These are phyloP conservation scores for Argentina anserina DNA, from an alignment of 306 rosid genomes.

Conservation along the genomic window DNA sequence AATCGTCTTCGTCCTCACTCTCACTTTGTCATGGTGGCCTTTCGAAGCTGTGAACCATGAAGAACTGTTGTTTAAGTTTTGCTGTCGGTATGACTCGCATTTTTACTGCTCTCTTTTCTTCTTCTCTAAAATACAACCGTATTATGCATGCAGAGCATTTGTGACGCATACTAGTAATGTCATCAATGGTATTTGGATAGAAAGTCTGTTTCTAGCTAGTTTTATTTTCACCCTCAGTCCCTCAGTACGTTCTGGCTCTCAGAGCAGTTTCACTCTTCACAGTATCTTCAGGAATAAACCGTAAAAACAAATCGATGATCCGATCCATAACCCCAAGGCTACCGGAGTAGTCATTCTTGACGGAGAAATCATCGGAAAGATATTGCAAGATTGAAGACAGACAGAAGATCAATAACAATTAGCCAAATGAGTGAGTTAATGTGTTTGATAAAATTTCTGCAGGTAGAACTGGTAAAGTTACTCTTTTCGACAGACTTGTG, in stretches of 20 bases:
- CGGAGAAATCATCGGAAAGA: background rate
- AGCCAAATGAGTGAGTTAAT: background rate
- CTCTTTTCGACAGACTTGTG: background rate
- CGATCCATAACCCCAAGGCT: background rate
- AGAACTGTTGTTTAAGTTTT: background rate
- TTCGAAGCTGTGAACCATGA: background rate
- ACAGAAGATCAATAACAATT: background rate
- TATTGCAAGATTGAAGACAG: background rate
- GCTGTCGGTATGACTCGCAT: background rate
- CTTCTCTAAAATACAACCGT: background rate
- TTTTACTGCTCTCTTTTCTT: background rate
- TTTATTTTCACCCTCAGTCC: no score
- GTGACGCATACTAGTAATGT: background rate
- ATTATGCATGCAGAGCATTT: background rate
- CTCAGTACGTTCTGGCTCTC: no score
- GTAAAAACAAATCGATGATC: background rate
- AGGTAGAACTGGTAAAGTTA: background rate
- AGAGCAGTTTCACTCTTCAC: no score
- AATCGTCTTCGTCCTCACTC: background rate
- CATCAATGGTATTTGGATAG: background rate
- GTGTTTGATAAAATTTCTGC: background rate
- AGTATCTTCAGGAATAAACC: background rate
- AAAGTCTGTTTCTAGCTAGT: no score
- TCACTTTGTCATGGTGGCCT: background rate
- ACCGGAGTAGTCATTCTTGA: background rate